Conservation (phyloP, 164 flowering plant species). For the Vitis cinerea region DNA sequence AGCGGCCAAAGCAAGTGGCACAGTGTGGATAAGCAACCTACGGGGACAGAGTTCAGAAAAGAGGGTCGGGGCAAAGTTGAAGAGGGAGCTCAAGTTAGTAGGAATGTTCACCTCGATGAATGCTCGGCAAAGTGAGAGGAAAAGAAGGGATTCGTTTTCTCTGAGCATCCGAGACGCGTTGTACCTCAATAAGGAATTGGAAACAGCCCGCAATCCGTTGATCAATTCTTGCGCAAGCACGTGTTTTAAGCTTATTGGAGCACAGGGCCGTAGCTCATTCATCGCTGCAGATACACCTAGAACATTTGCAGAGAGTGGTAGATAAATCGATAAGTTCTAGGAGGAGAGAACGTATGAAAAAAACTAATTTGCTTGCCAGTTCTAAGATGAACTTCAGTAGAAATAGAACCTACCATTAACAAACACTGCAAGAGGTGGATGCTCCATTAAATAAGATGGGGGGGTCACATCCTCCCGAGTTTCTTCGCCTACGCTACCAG, state of each 20-base stretch:
- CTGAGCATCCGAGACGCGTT: slow-evolving; percentile 79
- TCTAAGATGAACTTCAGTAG: not conserved
- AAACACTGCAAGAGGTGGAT: slow-evolving; percentile 97
- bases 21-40: slow-evolving; percentile 89
- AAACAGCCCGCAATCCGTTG: slow-evolving; percentile 79
- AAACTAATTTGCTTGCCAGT: too few species aligned
- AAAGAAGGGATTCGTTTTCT: slow-evolving; percentile 73
- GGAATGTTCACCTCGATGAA: slow-evolving; percentile 64
- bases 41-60: not conserved
- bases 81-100: not conserved
- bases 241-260: slow-evolving; percentile 79
- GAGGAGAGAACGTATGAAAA: too few species aligned
- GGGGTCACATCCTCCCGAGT: slow-evolving; percentile 87
- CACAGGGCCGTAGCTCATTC: slow-evolving; percentile 99
- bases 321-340: too few species aligned
- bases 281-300: slow-evolving; percentile 90
- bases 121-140: slow-evolving; percentile 88
- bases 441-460: slow-evolving; percentile 91
- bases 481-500: slow-evolving; percentile 60
- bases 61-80: not conserved
- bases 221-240: slow-evolving; percentile 79
- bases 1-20: slow-evolving; percentile 88
- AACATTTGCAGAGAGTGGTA: slow-evolving; percentile 10
- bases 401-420: slow-evolving; percentile 60
- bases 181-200: slow-evolving; percentile 74